A percentile compares a stretch with the other conserved stretches of the same genome.
phyloP scores from a whole-genome alignment of 179 eudicot species.

The Sideroxylon spinosum region DNA sequence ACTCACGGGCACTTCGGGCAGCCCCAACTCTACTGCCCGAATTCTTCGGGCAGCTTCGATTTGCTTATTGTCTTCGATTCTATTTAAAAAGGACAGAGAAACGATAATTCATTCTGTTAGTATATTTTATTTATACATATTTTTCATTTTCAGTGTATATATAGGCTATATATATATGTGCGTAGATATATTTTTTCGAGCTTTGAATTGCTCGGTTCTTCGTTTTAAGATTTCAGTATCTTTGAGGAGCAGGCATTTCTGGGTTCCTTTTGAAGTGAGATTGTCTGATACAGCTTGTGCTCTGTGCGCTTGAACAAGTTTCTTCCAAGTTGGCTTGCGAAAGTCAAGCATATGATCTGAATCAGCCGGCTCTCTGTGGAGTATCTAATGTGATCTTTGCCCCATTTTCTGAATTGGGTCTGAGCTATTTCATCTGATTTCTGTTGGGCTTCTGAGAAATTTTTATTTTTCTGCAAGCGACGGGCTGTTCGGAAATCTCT shows the following conservation, averaged over 20 bases:
- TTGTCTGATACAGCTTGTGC: conserved; percentile 8
- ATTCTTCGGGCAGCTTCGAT: conserved; percentile 32
- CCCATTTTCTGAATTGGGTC: conserved; percentile 21
- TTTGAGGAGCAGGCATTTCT: conserved; percentile 23
- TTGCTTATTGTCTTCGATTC: conserved; percentile 31
- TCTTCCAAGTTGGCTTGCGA: too few relatives aligned
- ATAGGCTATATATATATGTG: background rate
- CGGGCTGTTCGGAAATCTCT: conserved; percentile 7
- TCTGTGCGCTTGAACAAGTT: background rate
- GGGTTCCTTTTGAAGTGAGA: conserved; percentile 20
- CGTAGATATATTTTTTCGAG: background rate
- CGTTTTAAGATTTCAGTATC: conserved; percentile 29
- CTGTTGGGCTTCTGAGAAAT: conserved; percentile 3
- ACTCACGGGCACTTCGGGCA: conserved; percentile 18
- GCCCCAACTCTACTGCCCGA: conserved; percentile 23
- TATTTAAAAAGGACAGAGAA: conserved; percentile 18
- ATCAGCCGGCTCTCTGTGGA: background rate
- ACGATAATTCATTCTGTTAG: conserved; percentile 21
- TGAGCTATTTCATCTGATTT: conserved; percentile 16
- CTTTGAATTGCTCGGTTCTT: conserved; percentile 43
- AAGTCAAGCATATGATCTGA: too few relatives aligned
- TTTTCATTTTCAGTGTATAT: background rate
- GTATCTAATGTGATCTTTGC: conserved; percentile 16
- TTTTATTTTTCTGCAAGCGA: background rate
- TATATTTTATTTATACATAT: background rate